Evolutionary conservation across 441 rosid genomes (phyloP).

Genomic region (Jatropha podagrica): DNA sequence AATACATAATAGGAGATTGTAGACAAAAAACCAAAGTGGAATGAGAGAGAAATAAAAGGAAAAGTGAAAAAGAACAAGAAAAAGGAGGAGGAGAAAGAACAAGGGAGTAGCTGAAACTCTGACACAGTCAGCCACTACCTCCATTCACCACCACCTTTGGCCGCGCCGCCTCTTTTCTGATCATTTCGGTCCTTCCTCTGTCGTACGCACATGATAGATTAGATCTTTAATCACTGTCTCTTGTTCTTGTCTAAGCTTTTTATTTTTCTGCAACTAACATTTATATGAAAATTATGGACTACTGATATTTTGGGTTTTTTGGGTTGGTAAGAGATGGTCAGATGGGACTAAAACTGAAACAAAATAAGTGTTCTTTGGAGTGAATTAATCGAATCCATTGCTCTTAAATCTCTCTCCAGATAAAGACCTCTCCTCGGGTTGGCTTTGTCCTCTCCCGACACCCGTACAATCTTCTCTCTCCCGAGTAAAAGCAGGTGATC

Average conservation of each 20-base stretch:
- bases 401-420: conserved; percentile 1
- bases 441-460: conserved; percentile 10
- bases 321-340: conserved; percentile 13
- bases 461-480: not conserved
- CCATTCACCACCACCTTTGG: conserved; percentile 20
- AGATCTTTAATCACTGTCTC: not conserved
- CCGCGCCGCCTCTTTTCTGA: conserved; percentile 27
- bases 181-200: conserved; percentile 13
- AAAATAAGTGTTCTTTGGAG: not conserved
- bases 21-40: conserved; percentile 26
- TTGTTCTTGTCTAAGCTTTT: not conserved
- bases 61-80: not conserved
- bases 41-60: conserved; percentile 26
- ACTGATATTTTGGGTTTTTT: not conserved
- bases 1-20: conserved; percentile 14
- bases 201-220: not conserved
- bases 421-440: conserved; percentile 6
- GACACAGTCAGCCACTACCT: conserved; percentile 30
- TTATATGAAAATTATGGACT: not conserved
- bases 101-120: conserved; percentile 21
- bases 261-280: not conserved
- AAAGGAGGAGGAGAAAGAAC: not conserved
- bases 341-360: conserved; percentile 28
- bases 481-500: conserved; percentile 11
- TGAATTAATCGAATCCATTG: not conserved